Base-by-base conservation (phyloP, 495 filamentous ascomycete species). In the Collariella sp. region DNA sequence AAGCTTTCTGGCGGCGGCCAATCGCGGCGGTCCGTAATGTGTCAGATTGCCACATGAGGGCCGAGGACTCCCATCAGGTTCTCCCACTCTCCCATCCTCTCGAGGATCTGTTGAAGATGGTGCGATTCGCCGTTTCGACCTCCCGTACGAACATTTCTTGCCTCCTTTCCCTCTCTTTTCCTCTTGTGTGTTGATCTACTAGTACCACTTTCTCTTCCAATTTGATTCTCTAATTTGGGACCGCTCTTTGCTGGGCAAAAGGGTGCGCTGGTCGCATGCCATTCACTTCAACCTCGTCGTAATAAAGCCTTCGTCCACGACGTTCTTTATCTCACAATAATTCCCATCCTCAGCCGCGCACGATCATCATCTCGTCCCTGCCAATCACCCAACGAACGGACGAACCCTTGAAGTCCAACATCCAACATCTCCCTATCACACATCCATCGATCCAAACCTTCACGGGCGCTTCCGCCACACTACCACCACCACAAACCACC, bases 251-350 rank as follows among this genome's bases (percentile, higher is more conserved):
- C 54, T 56, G 49, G 31, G 31, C 48, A 29, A 39, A 29, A 26
- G 50, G 54, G 55, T 46, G 58, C n/a, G n/a, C 58, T 54, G 58
- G 49, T 58, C 58, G 53, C 61, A 59, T 52, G 55, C 45, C 31
- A n/a, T 47, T 51, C 53, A 24, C 41, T 50, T 56, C 51, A 3
- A 45, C 24, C 18, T 44, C 24, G 44, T 46, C 29, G 20, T 26
- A 41, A n/a, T n/a, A n/a, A n/a, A n/a, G 35, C 34, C 33, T 36
- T 48, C 33, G 40, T 34, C 55, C 34, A 42, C 22, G 36, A 45
- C 55, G 31, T 39, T 39, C 46, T 42, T 43, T 40, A 18, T 26
- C n/a, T n/a, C n/a, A n/a, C n/a, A n/a, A n/a, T n/a, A n/a, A n/a
- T n/a, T n/a, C n/a, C n/a, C n/a, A n/a, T n/a, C n/a, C n/a, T n/a